Evolutionary conservation across 208 protist genomes (phyloP).

Genomic region (Sergeia podlipaevii): DNA sequence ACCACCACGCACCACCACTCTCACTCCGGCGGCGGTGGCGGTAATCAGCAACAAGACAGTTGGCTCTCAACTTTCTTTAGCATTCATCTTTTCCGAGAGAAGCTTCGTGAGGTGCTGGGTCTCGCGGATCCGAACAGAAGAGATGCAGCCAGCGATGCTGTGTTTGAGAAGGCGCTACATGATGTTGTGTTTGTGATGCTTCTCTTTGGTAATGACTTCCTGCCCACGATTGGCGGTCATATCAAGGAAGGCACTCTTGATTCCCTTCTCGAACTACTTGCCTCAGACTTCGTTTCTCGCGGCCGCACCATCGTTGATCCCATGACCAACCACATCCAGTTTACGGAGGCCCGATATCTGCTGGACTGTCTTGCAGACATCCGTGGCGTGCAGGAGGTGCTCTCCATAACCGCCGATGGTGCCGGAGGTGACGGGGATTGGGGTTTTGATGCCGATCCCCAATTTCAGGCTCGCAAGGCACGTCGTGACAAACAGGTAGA

Average conservation of each 20-base stretch:
- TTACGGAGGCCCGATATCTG: slow-evolving; percentile 70
- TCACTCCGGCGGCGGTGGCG: slow-evolving; percentile 2
- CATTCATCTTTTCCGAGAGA: slow-evolving; percentile 74
- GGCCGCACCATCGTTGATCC: slow-evolving; percentile 63
- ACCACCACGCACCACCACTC: no score
- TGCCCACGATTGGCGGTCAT: slow-evolving; percentile 93
- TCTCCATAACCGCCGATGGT: slow-evolving; percentile 26
- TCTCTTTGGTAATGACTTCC: slow-evolving; percentile 99
- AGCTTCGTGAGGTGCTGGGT: slow-evolving; percentile 45
- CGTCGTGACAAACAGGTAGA: slow-evolving; percentile 42
- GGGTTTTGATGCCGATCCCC: slow-evolving; percentile 37
- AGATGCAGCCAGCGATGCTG: slow-evolving; percentile 7
- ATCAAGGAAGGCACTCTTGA: slow-evolving; percentile 95
- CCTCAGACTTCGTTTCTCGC: slow-evolving; percentile 80
- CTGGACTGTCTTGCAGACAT: slow-evolving; percentile 75
- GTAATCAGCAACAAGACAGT: slow-evolving; percentile 28
- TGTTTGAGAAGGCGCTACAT: slow-evolving; percentile 83
- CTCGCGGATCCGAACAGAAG: slow-evolving; percentile 3
- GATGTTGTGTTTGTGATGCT: slow-evolving; percentile 98
- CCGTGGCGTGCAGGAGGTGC: slow-evolving; percentile 15
- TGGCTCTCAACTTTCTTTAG: slow-evolving; percentile 87
- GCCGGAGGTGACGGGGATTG: slow-evolving; percentile 13
- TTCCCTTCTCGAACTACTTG: slow-evolving; percentile 69
- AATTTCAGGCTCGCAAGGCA: slow-evolving; percentile 32
- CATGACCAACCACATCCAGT: slow-evolving; percentile 69